These are phyloP conservation scores for Cordyceps militaris DNA, from an alignment of 2,329 filamentous ascomycete genomes.

Conservation along the genomic window DNA sequence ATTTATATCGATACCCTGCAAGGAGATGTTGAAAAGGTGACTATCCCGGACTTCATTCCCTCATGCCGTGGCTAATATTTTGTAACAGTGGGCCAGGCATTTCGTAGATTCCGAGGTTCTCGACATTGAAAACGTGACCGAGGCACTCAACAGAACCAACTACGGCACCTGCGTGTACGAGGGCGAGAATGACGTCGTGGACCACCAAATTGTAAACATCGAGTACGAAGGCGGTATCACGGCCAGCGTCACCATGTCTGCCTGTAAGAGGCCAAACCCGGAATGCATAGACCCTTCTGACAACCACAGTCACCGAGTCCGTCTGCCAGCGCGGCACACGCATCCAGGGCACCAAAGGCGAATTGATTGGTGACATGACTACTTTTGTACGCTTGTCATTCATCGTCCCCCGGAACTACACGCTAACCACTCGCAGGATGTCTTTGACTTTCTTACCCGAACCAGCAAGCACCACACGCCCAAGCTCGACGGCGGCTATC, in stretches of 20 bases:
- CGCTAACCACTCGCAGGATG: not conserved
- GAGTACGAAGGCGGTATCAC: conserved; percentile 15
- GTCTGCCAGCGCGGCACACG: conserved; percentile 15
- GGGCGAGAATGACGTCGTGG: conserved; percentile 16
- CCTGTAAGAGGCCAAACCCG: conserved; percentile 5
- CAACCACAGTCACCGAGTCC: conserved; percentile 13
- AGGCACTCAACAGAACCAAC: conserved; percentile 12
- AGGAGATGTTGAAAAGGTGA: conserved; percentile 13
- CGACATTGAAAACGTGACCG: conserved; percentile 16
- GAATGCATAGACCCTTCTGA: not conserved
- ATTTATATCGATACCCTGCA: conserved; percentile 16
- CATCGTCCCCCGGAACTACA: too few relatives aligned
- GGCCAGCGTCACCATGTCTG: conserved; percentile 16
- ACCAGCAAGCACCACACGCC: conserved; percentile 13
- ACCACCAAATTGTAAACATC: conserved; percentile 17
- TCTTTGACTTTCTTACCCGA: conserved; percentile 15
- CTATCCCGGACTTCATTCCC: not conserved
- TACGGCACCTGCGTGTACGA: conserved; percentile 16
- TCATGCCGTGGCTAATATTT: not conserved
- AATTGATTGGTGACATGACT: conserved; percentile 16
- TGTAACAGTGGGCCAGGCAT: conserved; percentile 14
- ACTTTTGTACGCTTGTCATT: conserved; percentile 12
- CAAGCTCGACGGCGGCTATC: conserved; percentile 15
- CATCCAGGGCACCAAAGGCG: conserved; percentile 17
- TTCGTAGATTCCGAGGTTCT: conserved; percentile 15